phyloP scores from a whole-genome alignment of 2,329 filamentous ascomycete genomes.

The Coniochaeta hoffmannii region DNA sequence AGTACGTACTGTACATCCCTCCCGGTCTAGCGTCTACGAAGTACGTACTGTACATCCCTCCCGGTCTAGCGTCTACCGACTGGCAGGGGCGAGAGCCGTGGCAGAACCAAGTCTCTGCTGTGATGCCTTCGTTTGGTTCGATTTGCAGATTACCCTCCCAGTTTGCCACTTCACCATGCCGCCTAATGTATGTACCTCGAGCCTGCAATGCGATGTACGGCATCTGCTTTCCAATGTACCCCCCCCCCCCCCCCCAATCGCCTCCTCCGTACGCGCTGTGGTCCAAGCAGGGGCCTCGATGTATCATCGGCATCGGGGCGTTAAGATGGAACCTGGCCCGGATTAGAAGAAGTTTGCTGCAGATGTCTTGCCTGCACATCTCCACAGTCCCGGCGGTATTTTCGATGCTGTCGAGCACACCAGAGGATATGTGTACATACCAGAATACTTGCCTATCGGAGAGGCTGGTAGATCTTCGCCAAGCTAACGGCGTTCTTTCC shows the following conservation, averaged over 20 bases:
- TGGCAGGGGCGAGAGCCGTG: slow-evolving; percentile 7
- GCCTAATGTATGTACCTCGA: not conserved
- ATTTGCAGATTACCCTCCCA: slow-evolving; percentile 32
- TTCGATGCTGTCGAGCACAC: not conserved
- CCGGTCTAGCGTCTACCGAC: not conserved
- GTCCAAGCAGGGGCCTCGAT: not conserved
- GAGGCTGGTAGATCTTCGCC: slow-evolving; percentile 23
- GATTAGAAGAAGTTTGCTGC: not conserved
- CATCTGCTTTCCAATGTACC: not conserved
- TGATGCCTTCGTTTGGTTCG: slow-evolving; percentile 16
- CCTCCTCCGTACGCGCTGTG: not conserved
- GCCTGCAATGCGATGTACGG: not conserved
- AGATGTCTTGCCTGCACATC: not conserved
- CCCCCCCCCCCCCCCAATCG: too few relatives aligned
- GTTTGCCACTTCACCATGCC: slow-evolving; percentile 36
- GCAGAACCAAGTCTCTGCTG: not conserved
- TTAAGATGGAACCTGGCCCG: not conserved
- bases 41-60: not conserved
- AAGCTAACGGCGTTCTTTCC: slow-evolving; percentile 31
- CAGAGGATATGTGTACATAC: too few relatives aligned
- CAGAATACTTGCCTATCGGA: slow-evolving; percentile 7
- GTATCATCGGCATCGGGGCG: not conserved
- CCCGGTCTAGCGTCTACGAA: too few relatives aligned
- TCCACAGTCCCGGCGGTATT: not conserved
- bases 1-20: not conserved